Conservation (phyloP, 768 basidiomycete species). For the Suillus cothurnatus region DNA sequence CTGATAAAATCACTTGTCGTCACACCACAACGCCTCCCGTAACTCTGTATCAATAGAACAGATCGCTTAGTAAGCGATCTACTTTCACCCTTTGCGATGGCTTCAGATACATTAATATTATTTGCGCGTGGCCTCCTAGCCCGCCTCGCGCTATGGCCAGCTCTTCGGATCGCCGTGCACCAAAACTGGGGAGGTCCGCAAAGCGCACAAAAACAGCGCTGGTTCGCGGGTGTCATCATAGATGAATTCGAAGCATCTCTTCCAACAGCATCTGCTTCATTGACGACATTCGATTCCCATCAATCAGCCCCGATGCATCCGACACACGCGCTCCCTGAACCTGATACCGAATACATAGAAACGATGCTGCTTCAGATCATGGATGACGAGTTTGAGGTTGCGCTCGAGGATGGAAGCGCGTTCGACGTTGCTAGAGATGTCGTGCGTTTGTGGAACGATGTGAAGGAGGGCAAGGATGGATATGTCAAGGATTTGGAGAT, state of each 20-base stretch:
- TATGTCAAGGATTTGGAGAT: constrained; percentile 64
- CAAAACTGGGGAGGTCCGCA: constrained; percentile 86
- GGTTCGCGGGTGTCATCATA: constrained; percentile 81
- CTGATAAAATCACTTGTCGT: no score
- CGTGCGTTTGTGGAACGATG: constrained; percentile 65
- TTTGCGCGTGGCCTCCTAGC: constrained; percentile 89
- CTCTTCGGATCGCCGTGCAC: constrained; percentile 82
- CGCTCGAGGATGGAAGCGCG: constrained; percentile 84
- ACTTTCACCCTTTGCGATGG: constrained; percentile 1
- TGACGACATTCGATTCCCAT: not conserved
- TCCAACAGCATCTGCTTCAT: constrained; percentile 28
- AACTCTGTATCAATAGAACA: no score
- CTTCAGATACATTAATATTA: constrained; percentile 47
- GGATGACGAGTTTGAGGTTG: constrained; percentile 84
- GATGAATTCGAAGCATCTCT: constrained; percentile 71
- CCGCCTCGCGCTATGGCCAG: constrained; percentile 82
- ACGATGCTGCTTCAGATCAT: constrained; percentile 82
- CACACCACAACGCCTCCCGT: no score
- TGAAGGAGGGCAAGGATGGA: constrained; percentile 44
- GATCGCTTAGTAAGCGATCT: not conserved
- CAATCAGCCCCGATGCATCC: not conserved
- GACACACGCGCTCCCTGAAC: constrained; percentile 22
- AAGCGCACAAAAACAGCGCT: constrained; percentile 71
- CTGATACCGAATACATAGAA: constrained; percentile 79
- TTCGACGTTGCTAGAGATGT: constrained; percentile 74